Evolutionary conservation across 129 eudicot species (phyloP), one percentile per base, ranked within the genome.

Genomic region (Lactuca sativa): DNA sequence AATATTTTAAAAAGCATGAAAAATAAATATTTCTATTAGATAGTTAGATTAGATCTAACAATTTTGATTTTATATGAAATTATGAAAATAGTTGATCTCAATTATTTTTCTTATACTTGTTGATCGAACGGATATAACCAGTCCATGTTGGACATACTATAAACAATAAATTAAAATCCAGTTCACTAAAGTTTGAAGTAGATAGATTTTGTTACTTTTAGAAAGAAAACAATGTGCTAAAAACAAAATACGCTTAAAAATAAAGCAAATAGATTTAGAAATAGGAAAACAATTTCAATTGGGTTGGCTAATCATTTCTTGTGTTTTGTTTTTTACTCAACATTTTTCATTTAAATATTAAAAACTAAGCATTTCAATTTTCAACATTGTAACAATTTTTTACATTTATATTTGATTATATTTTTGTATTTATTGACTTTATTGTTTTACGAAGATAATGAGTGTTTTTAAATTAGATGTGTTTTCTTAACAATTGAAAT

Each of bases 241-340:
- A 25, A 13, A 59, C 41, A 59, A 59, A 8, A 33, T 59, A 10
- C 64, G 52, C 15, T 47, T 10, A 10, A 12, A 47, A 10, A 47
- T 47, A 47, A 25, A 59, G 37, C 41, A 31, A 7, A 25, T 30
- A 31, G 8, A 16, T 9, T 6, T 3, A 61, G 9, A 37, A 61
- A n/a, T 17, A 61, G 10, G 49, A 10, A 56, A 16, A 17, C 2
- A 60, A 34, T 8, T 9, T 61, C 66, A 61, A 36, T 4, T 62
- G 32, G 41, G 32, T 62, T 62, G 67, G 51, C 67, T 62, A 62
- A 62, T 62, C 67, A 62, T 37, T 15, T 62, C 32, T 36, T 36
- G 32, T 62, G 49, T 38, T 62, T 38, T 62, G 51, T 62, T 38
- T 33, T 37, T 40, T 38, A 10, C 52, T 47, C n/a, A 47, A 47